Conservation (phyloP, 2,329 filamentous ascomycete species). For the Monilinia laxa region DNA sequence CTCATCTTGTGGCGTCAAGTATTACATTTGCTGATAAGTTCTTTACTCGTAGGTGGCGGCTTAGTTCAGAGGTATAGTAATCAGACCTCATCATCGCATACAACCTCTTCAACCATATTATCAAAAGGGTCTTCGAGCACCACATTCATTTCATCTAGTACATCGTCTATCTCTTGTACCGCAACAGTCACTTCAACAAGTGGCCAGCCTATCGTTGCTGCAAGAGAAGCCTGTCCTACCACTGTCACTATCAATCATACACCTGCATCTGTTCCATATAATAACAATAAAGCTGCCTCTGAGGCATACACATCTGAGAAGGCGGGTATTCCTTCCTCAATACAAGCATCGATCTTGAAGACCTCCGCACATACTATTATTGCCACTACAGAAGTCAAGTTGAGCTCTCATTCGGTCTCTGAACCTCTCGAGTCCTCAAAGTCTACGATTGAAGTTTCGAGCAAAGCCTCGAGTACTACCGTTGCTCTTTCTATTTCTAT, state of each 20-base stretch:
- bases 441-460: neutral
- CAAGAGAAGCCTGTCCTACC: constrained; percentile 20
- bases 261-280: neutral
- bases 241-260: constrained; percentile 21
- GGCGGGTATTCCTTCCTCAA: neutral
- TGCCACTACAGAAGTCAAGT: neutral
- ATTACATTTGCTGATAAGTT: constrained; percentile 21
- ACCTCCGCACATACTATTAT: neutral
- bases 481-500: neutral
- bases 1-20: constrained; percentile 20
- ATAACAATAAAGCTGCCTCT: constrained; percentile 3
- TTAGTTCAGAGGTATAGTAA: constrained; percentile 19
- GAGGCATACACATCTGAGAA: neutral
- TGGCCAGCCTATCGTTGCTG: constrained; percentile 18
- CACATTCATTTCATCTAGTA: constrained; percentile 17
- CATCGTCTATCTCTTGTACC: constrained; percentile 22
- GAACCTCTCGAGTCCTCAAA: neutral
- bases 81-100: constrained; percentile 17
- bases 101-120: constrained; percentile 14
- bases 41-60: neutral
- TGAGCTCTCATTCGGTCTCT: neutral
- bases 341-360: constrained; percentile 12
- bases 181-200: constrained; percentile 24
- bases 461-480: neutral
- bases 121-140: constrained; percentile 21